phyloP scores from a whole-genome alignment of 208 protist genomes.

The Leishmania aethiopica region DNA sequence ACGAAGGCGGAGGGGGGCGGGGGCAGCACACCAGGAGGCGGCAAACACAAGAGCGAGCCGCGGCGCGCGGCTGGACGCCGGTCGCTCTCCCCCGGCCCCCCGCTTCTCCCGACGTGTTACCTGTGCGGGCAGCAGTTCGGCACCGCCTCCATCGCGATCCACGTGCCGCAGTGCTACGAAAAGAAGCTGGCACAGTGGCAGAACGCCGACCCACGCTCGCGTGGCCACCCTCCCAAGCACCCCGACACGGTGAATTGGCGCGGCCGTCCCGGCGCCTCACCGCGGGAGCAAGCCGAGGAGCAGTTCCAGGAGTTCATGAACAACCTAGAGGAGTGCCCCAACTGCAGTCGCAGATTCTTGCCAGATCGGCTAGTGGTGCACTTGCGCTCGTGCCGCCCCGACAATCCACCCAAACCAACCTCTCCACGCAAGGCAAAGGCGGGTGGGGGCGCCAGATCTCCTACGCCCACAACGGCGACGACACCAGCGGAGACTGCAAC shows the following conservation, averaged over 20 bases:
- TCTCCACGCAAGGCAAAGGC: slow-evolving; percentile 4
- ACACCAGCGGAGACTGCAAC: neutral
- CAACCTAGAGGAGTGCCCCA: slow-evolving; percentile 88
- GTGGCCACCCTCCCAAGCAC: slow-evolving; percentile 72
- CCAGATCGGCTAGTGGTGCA: slow-evolving; percentile 91
- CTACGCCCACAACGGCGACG: neutral
- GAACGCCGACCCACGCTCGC: slow-evolving; percentile 59
- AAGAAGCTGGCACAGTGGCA: slow-evolving; percentile 90
- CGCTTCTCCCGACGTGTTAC: slow-evolving; percentile 78
- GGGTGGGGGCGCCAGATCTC: neutral
- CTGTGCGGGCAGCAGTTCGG: slow-evolving; percentile 90
- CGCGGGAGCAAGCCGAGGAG: slow-evolving; percentile 76
- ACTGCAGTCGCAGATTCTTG: slow-evolving; percentile 90
- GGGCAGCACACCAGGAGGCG: neutral
- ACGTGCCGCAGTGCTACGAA: slow-evolving; percentile 89
- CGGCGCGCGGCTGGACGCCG: slow-evolving; percentile 4
- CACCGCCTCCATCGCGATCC: slow-evolving; percentile 80
- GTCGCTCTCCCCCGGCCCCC: slow-evolving; percentile 32
- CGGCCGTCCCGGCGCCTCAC: slow-evolving; percentile 21
- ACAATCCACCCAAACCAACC: slow-evolving; percentile 48
- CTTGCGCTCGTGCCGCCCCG: slow-evolving; percentile 86
- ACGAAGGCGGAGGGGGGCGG: neutral
- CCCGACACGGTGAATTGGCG: slow-evolving; percentile 76
- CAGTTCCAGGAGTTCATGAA: slow-evolving; percentile 90
- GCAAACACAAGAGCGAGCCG: slow-evolving; percentile 13